These are phyloP conservation scores for Aplosporella prunicola DNA, from an alignment of 2,329 filamentous ascomycete genomes.

Conservation along the genomic window DNA sequence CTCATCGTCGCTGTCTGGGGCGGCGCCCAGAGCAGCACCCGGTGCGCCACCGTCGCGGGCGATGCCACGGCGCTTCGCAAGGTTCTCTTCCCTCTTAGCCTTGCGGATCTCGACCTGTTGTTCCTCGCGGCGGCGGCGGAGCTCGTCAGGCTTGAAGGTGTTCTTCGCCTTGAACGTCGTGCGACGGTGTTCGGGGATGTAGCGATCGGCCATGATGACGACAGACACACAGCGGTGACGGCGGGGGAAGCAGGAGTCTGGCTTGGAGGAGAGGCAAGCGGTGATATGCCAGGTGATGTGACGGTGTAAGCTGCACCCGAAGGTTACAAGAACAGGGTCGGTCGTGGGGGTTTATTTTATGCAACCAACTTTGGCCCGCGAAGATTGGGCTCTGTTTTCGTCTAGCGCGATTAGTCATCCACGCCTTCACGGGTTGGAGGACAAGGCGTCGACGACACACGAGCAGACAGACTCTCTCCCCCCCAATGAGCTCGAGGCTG, in stretches of 20 bases:
- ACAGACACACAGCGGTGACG: slow-evolving; percentile 5
- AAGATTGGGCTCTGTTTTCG: slow-evolving; percentile 10
- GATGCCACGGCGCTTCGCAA: slow-evolving; percentile 96
- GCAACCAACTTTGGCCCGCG: too few relatives aligned
- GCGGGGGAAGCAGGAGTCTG: slow-evolving; percentile 1
- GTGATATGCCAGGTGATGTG: too few relatives aligned
- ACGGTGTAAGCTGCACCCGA: too few relatives aligned
- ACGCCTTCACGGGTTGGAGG: too few relatives aligned
- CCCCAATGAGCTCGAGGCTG: too few relatives aligned
- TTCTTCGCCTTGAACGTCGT: slow-evolving; percentile 99
- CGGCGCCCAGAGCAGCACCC: slow-evolving; percentile 74
- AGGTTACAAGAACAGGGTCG: too few relatives aligned
- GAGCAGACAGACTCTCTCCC: too few relatives aligned
- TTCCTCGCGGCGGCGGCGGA: slow-evolving; percentile 95
- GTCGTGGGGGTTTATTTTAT: too few relatives aligned
- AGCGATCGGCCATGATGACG: slow-evolving; percentile 85
- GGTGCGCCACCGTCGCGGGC: slow-evolving; percentile 63
- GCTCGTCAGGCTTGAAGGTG: slow-evolving; percentile 97
- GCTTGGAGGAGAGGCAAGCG: slow-evolving; percentile 9
- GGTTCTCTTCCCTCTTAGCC: slow-evolving; percentile 96
- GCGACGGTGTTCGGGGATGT: slow-evolving; percentile 98
- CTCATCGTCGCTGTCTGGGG: slow-evolving; percentile 96
- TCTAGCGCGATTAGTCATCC: slow-evolving; percentile 10
- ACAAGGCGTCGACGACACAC: too few relatives aligned
- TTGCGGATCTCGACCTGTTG: slow-evolving; percentile 99